phyloP scores from a whole-genome alignment of 2,329 filamentous ascomycete genomes.

The Penicillium sp. region DNA sequence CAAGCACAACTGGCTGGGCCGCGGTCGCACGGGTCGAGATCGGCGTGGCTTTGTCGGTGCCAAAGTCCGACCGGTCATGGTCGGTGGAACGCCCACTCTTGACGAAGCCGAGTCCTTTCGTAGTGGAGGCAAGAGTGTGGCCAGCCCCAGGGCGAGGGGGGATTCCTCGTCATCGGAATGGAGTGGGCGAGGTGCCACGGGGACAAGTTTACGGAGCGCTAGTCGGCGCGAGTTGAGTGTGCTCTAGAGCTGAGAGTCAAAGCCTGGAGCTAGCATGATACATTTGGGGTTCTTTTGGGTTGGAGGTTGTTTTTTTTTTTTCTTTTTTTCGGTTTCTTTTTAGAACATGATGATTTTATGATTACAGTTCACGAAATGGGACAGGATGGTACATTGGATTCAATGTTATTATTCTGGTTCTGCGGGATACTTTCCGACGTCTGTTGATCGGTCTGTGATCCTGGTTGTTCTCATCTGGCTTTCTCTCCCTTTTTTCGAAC shows the following conservation, averaged over 20 bases:
- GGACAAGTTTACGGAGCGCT: constrained; percentile 18
- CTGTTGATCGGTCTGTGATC: too few species aligned
- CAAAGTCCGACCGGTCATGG: constrained; percentile 39
- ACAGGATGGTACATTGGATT: too few species aligned
- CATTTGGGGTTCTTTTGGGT: neutral
- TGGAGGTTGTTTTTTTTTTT: neutral
- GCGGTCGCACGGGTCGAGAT: constrained; percentile 83
- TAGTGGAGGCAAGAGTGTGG: constrained; percentile 20
- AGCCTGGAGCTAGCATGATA: constrained; percentile 1
- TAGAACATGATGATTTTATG: too few species aligned
- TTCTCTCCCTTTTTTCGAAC: too few species aligned
- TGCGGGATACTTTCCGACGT: too few species aligned
- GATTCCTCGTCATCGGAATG: constrained; percentile 22
- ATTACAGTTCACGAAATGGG: too few species aligned
- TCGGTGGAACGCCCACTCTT: constrained; percentile 20
- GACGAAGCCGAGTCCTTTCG: constrained; percentile 24
- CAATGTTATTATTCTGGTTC: too few species aligned
- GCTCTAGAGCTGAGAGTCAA: constrained; percentile 10
- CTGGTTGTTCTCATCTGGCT: too few species aligned
- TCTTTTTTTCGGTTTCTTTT: too few species aligned
- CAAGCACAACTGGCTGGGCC: constrained; percentile 94
- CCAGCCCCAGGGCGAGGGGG: constrained; percentile 15
- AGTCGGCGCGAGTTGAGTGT: constrained; percentile 28
- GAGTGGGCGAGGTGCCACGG: constrained; percentile 12
- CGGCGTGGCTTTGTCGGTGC: constrained; percentile 81